Percentiles rank a stretch among this genome's conserved stretches.
Evolutionary conservation across 148 eudicot genomes (phyloP).

Genomic region (Persicaria tinctoria): DNA sequence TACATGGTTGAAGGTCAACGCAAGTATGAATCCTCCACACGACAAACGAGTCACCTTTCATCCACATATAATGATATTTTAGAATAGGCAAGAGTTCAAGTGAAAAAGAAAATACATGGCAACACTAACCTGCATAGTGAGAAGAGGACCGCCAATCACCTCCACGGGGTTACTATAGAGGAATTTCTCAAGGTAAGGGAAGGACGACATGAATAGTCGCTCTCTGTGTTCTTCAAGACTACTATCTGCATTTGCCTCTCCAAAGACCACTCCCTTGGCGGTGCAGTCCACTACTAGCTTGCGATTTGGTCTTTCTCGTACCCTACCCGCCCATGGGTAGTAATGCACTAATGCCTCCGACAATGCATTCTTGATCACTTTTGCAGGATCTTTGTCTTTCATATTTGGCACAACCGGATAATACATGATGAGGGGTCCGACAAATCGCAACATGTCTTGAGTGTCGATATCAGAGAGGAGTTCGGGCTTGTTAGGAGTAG

Average conservation of each 20-base stretch:
- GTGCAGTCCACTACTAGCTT: slow-evolving; percentile 21
- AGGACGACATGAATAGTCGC: not conserved
- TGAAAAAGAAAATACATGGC: too few species aligned
- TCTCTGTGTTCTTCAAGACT: slow-evolving; percentile 4
- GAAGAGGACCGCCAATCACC: slow-evolving; percentile 1
- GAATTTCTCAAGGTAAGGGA: slow-evolving; percentile 1
- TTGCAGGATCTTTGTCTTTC: slow-evolving; percentile 17
- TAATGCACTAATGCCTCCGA: slow-evolving; percentile 5
- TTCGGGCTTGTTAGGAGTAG: slow-evolving; percentile 28
- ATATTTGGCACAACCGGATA: not conserved
- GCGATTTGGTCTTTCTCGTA: slow-evolving; percentile 11
- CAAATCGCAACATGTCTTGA: slow-evolving; percentile 30
- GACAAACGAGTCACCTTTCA: slow-evolving; percentile 25
- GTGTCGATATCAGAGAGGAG: slow-evolving; percentile 33
- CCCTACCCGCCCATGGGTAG: slow-evolving; percentile 29
- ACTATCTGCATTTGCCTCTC: not conserved
- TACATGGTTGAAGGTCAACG: slow-evolving; percentile 22
- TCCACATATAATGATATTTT: too few species aligned
- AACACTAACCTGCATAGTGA: slow-evolving; percentile 3
- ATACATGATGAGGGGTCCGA: slow-evolving; percentile 22
- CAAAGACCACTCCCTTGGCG: slow-evolving; percentile 10
- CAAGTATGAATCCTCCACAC: slow-evolving; percentile 27
- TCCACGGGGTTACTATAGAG: slow-evolving; percentile 2
- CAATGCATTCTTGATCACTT: slow-evolving; percentile 28
- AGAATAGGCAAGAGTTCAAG: not conserved